These are phyloP conservation scores for Lentinus brumalis DNA, from an alignment of 768 basidiomycete genomes.

Conservation along the genomic window DNA sequence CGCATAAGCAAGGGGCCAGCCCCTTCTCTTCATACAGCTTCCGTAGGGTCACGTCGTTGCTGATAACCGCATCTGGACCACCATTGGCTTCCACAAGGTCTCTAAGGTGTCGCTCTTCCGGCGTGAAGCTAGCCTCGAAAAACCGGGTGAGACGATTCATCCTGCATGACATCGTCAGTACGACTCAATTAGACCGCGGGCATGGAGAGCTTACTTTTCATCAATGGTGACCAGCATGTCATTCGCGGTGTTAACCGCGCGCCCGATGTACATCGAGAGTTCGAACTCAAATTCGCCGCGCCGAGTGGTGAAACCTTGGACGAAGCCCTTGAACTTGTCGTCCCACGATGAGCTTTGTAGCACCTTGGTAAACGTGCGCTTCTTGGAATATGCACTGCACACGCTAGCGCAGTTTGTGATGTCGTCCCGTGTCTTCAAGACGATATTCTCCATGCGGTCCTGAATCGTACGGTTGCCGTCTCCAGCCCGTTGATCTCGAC, in stretches of 20 bases:
- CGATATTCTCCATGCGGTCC: conserved; percentile 35
- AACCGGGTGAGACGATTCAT: conserved; percentile 37
- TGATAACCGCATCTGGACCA: conserved; percentile 13
- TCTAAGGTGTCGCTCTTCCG: conserved; percentile 40
- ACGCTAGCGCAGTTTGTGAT: conserved; percentile 35
- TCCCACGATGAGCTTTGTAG: conserved; percentile 34
- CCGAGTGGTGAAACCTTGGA: conserved; percentile 26
- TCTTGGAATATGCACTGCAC: conserved; percentile 37
- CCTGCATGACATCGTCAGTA: not conserved
- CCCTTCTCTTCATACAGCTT: conserved; percentile 1
- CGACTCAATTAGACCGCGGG: too few relatives aligned
- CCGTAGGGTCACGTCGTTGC: not conserved
- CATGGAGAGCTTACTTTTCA: too few relatives aligned
- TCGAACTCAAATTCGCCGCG: conserved; percentile 32
- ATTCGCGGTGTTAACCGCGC: conserved; percentile 25
- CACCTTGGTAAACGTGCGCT: conserved; percentile 31
- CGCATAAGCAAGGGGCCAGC: not conserved
- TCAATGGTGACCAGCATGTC: too few relatives aligned
- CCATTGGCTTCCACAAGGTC: conserved; percentile 11
- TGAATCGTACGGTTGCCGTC: conserved; percentile 37
- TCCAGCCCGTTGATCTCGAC: conserved; percentile 21
- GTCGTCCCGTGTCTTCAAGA: conserved; percentile 29
- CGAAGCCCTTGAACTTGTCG: conserved; percentile 24
- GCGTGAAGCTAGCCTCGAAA: conserved; percentile 42
- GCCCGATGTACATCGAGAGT: conserved; percentile 31